phyloP scores from a whole-genome alignment of 768 basidiomycete genomes.

The Mycena rebaudengoi region DNA sequence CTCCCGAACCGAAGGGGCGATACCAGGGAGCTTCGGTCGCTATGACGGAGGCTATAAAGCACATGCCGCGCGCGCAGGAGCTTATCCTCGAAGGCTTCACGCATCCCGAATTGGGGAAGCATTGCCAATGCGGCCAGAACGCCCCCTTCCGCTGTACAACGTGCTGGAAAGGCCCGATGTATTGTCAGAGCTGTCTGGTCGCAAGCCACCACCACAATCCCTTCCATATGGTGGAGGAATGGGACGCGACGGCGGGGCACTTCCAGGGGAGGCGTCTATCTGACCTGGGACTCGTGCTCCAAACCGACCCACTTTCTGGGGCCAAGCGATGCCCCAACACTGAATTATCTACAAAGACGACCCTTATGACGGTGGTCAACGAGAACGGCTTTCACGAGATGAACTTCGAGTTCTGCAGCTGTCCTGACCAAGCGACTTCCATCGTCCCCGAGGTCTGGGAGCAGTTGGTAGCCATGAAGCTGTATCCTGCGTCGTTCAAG shows the following conservation, averaged over 20 bases:
- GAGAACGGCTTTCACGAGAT: neutral
- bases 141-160: neutral
- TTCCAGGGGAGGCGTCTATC: too few relatives aligned
- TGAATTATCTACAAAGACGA: too few relatives aligned
- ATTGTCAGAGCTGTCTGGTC: neutral
- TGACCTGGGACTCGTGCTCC: too few relatives aligned
- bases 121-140: neutral
- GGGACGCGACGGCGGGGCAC: neutral
- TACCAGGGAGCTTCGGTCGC: too few relatives aligned
- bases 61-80: too few relatives aligned
- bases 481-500: constrained; percentile 23
- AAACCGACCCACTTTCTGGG: neutral
- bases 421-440: neutral
- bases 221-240: neutral
- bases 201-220: neutral
- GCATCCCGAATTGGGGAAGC: neutral
- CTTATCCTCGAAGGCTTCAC: neutral
- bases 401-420: neutral
- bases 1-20: too few relatives aligned
- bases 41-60: too few relatives aligned
- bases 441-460: neutral
- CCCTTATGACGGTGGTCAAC: neutral
- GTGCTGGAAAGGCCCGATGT: neutral
- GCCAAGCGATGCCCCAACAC: neutral
- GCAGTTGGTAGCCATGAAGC: neutral